A percentile compares a stretch with the other conserved stretches of the same genome.
Conservation (phyloP, 371 early-diverging fungal genomes). For the Actinomortierella wolfii region DNA sequence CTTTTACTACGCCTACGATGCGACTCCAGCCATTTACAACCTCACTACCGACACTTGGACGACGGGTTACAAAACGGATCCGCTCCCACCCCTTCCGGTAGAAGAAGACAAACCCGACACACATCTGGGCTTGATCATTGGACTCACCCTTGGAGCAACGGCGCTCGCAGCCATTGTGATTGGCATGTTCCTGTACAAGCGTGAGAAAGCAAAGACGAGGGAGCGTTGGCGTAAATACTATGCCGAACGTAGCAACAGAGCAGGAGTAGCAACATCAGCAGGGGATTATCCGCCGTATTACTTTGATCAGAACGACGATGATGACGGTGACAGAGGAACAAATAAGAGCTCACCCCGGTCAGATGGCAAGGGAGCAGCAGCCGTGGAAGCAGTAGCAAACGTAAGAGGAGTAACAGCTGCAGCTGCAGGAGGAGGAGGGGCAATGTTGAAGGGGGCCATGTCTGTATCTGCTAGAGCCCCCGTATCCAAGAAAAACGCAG, state of each 20-base stretch:
- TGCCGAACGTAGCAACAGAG: not conserved
- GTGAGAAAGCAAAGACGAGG: constrained; percentile 13
- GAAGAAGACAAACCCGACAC: not conserved
- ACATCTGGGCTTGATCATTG: constrained; percentile 6
- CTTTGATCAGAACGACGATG: too few species aligned
- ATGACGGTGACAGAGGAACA: too few species aligned
- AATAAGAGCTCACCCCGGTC: too few species aligned
- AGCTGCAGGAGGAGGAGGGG: too few species aligned
- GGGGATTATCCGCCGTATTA: not conserved
- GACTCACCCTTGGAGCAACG: constrained; percentile 6
- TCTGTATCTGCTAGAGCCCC: too few species aligned
- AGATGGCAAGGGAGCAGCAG: too few species aligned
- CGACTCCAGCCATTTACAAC: constrained; percentile 11
- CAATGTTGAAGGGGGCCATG: too few species aligned
- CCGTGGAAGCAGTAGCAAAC: too few species aligned
- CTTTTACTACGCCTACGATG: too few species aligned
- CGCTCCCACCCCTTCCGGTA: not conserved
- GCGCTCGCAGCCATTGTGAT: not conserved
- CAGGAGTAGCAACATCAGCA: not conserved
- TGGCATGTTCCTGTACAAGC: constrained; percentile 13
- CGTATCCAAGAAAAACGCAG: too few species aligned
- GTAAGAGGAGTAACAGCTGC: too few species aligned
- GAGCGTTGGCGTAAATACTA: not conserved
- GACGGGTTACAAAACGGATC: constrained; percentile 4
- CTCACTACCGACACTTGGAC: constrained; percentile 13